phyloP scores from a whole-genome alignment of 495 filamentous ascomycete species.

The Chlorociboria aeruginascens region DNA sequence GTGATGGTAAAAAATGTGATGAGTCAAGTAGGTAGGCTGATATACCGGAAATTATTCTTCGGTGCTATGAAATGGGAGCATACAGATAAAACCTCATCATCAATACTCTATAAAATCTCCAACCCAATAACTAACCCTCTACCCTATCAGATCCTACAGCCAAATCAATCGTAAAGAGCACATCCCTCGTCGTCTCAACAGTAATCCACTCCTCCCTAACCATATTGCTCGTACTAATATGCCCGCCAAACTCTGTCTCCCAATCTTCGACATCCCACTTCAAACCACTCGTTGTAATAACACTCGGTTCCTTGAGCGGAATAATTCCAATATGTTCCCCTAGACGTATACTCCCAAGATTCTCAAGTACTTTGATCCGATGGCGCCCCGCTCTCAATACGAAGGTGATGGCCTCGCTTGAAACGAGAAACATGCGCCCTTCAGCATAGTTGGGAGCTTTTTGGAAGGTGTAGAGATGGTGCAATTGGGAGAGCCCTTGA shows the following conservation, averaged over 20 bases:
- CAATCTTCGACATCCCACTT: conserved; percentile 83
- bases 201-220: conserved; percentile 45
- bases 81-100: no score
- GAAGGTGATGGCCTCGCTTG: conserved; percentile 68
- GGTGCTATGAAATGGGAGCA: no score
- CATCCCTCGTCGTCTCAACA: conserved; percentile 49
- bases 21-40: no score
- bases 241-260: conserved; percentile 69
- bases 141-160: background rate
- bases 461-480: conserved; percentile 58
- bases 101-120: no score
- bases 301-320: conserved; percentile 59
- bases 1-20: no score
- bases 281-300: conserved; percentile 66
- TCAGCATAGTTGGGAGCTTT: conserved; percentile 26
- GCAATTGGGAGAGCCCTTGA: conserved; percentile 78
- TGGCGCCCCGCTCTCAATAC: conserved; percentile 59
- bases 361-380: conserved; percentile 47
- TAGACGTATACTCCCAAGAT: conserved; percentile 26
- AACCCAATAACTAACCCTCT: no score
- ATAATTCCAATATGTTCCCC: conserved; percentile 71
- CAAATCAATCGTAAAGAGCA: conserved; percentile 81
- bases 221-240: conserved; percentile 90
- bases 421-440: conserved; percentile 56
- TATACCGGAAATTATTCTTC: no score